A percentile compares a stretch with the other conserved stretches of the same genome.
Conservation (phyloP, 164 flowering plant genomes). For the Vitis rupestris region DNA sequence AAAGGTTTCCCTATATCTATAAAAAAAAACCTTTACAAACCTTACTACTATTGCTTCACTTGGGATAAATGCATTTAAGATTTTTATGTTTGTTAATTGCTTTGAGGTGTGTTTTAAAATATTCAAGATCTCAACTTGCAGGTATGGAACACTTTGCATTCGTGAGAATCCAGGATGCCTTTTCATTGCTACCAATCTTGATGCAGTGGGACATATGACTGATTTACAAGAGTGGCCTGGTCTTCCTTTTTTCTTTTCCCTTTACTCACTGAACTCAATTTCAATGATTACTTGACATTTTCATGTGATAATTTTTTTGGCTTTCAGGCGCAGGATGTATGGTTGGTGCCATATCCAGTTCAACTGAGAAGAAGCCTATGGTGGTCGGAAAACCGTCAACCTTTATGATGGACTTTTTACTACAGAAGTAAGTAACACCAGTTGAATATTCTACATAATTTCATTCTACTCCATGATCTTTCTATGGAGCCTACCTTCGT, state of each 20-base stretch:
- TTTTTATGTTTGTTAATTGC: neutral
- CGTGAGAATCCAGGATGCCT: constrained; percentile 94
- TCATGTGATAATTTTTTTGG: neutral
- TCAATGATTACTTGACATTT: neutral
- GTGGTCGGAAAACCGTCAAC: constrained; percentile 97
- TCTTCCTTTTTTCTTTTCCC: constrained; percentile 17
- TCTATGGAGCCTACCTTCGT: neutral
- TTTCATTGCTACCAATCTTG: constrained; percentile 91
- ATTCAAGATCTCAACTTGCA: constrained; percentile 26
- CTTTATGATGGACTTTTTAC: constrained; percentile 84
- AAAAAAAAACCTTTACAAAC: neutral
- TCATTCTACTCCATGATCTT: neutral
- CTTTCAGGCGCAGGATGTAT: constrained; percentile 93
- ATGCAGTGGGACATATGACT: constrained; percentile 84
- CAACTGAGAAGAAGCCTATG: constrained; percentile 84
- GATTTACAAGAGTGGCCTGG: constrained; percentile 97
- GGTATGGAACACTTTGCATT: constrained; percentile 90
- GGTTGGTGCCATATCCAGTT: constrained; percentile 88
- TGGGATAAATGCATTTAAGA: neutral
- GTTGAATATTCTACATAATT: neutral
- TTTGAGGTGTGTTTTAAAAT: neutral
- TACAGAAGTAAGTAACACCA: constrained; percentile 51
- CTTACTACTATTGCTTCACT: neutral
- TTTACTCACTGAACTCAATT: neutral
- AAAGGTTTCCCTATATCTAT: neutral